Conservation (phyloP, 1,139 yeast genomes). For the Saccharomyces uvarum region DNA sequence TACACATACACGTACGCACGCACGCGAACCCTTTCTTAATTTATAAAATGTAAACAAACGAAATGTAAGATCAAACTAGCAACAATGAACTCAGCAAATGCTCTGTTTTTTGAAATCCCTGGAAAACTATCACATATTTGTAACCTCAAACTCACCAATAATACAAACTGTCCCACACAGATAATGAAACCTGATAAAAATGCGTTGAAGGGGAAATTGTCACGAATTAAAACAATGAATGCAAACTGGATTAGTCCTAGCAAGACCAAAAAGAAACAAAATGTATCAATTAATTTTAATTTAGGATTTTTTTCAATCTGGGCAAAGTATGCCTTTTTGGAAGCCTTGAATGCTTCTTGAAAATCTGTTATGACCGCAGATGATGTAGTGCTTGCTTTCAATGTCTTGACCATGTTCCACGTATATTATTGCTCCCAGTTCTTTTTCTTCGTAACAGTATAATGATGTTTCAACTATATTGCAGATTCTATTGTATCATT, state of each 20-base stretch:
- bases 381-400: not conserved
- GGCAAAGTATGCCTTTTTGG: slow-evolving; percentile 42
- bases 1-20: not conserved
- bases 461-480: not conserved
- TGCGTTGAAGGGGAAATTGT: slow-evolving; percentile 90
- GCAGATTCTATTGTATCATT: not conserved
- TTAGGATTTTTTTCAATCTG: slow-evolving; percentile 31
- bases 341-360: slow-evolving; percentile 40
- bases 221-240: slow-evolving; percentile 68
- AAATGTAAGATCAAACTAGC: slow-evolving; percentile 87
- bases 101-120: slow-evolving; percentile 62
- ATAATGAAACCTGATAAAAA: slow-evolving; percentile 87
- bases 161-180: slow-evolving; percentile 93
- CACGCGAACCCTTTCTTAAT: slow-evolving; percentile 35
- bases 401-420: not conserved
- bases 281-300: slow-evolving; percentile 65
- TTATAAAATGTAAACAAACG: slow-evolving; percentile 83
- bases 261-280: slow-evolving; percentile 63
- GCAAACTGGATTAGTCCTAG: slow-evolving; percentile 73
- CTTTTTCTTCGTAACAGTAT: not conserved
- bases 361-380: slow-evolving; percentile 35
- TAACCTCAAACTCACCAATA: slow-evolving; percentile 70
- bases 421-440: not conserved
- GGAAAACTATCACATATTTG: slow-evolving; percentile 50
- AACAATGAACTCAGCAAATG: slow-evolving; percentile 81